Base-by-base conservation (phyloP, 2,329 filamentous ascomycete species). In the Aspergillus pseudonomiae region DNA sequence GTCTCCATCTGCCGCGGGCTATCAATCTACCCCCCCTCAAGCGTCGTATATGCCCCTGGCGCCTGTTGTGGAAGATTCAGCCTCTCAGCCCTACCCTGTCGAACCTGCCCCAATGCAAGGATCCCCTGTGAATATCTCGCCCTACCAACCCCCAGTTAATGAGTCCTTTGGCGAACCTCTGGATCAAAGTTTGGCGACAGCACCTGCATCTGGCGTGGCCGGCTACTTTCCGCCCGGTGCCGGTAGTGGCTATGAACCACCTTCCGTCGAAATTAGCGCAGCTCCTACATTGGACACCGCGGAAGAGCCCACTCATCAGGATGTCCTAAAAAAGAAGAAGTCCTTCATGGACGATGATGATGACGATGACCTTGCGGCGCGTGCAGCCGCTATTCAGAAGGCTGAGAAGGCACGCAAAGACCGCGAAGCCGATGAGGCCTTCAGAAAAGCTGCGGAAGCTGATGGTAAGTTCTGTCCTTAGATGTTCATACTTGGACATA, bases 341-440 rank as follows among this genome's bases (percentile, higher is more conserved):
- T 88, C 86, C 26, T 89, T 93, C 71, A 91, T 95, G 85, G 90
- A 94, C 72, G 90, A 94, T 67, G 91, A 93, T 14, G 91, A 92
- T 28, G 78, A 79, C n/a, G 88, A 90, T 67, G 87, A 91, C 63
- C 84, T 91, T 50, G 81, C 87, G 36, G 80, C 81, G 7, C 74
- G 79, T 45, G 81, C 82, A 39, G 85, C 84, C 50, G 81, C 86
- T 2, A 80, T 83, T 2, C 77, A 85, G 59, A 84, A 82, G 66
- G 85, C 82, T 32, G 90, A 91, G 75, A 85, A 90, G 75, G 80
- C 85, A 45, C 89, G 91, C 14, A 89, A 88, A 71, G 92, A 96
- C 71, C 85, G 87, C 28, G 91, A 93, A 76, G 93, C 94, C 55
- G 90, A 93, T 62, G 94, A 96, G 71, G 89, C 93, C 75, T 92